These are phyloP conservation scores for Olyra latifolia DNA, from an alignment of 176 grass and related monocot species.

Conservation along the genomic window DNA sequence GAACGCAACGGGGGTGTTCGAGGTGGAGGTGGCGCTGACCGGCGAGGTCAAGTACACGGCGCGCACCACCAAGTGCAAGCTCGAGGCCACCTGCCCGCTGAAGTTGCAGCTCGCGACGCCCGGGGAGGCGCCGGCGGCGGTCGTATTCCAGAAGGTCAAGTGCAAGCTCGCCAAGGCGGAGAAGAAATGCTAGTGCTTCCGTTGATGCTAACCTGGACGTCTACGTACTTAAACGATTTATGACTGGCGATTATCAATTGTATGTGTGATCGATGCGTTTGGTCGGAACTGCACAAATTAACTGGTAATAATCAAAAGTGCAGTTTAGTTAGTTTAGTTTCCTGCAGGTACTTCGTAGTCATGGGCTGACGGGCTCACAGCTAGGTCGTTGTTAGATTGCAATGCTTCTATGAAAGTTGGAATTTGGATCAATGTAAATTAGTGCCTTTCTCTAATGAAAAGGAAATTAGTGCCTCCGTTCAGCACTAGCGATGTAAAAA, in stretches of 20 bases:
- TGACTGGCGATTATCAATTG: not conserved
- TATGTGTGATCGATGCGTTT: not conserved
- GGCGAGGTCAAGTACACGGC: conserved; percentile 10
- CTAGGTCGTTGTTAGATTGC: not conserved
- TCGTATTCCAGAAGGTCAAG: conserved; percentile 34
- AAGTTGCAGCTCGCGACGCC: conserved; percentile 34
- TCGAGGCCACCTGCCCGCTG: conserved; percentile 30
- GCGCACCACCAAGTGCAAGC: conserved; percentile 14
- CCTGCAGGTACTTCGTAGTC: not conserved
- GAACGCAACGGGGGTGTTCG: conserved; percentile 32
- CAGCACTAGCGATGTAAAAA: too few relatives aligned
- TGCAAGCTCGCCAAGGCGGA: conserved; percentile 31
- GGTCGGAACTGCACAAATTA: not conserved
- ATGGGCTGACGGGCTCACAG: too few relatives aligned
- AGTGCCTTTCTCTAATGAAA: not conserved
- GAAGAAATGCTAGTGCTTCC: conserved; percentile 30
- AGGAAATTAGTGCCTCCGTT: too few relatives aligned
- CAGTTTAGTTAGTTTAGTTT: not conserved
- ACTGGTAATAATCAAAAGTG: not conserved
- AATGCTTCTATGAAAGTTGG: not conserved
- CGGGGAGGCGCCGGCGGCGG: not conserved
- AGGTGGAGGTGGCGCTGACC: conserved; percentile 22
- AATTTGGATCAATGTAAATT: not conserved
- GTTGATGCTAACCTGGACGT: not conserved
- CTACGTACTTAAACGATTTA: not conserved